Conservation (phyloP, 345 rosid genomes). For the Pugionium cornutum region DNA sequence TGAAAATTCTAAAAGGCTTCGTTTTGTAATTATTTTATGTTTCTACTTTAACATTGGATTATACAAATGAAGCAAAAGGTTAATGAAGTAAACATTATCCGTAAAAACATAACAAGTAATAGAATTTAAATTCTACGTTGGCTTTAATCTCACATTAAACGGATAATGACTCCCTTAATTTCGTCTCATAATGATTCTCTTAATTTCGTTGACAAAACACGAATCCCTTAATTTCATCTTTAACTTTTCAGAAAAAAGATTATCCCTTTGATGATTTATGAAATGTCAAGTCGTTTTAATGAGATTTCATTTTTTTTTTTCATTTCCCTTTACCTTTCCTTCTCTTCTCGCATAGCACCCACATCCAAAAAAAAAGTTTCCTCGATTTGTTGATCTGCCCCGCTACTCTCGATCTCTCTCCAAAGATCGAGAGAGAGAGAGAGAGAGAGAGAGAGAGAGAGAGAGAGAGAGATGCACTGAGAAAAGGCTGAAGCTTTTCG, state of each 20-base stretch:
- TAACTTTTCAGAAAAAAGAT: neutral
- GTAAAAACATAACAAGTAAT: too few relatives aligned
- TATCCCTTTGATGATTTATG: conserved; percentile 30
- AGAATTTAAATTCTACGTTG: neutral
- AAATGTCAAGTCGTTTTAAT: conserved; percentile 20
- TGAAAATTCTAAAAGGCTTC: too few relatives aligned
- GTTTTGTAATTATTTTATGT: too few relatives aligned
- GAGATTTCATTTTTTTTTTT: conserved; percentile 24
- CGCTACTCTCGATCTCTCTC: conserved; percentile 59
- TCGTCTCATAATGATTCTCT: too few relatives aligned
- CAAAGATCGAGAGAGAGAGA: conserved; percentile 48
- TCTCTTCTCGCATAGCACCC: conserved; percentile 48
- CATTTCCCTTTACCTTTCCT: conserved; percentile 48
- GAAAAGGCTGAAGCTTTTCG: conserved; percentile 27
- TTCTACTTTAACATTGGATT: too few relatives aligned
- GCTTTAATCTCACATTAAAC: conserved; percentile 34
- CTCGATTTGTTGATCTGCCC: conserved; percentile 88
- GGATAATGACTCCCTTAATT: conserved; percentile 24
- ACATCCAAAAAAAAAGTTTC: conserved; percentile 38
- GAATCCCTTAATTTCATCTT: conserved; percentile 3
- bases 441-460: conserved; percentile 37
- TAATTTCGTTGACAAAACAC: too few relatives aligned
- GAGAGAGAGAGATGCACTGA: conserved; percentile 36
- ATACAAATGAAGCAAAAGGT: too few relatives aligned
- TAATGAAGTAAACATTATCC: too few relatives aligned